Base-by-base conservation (phyloP, 2,329 filamentous ascomycete genomes). In the Claviceps digitariae region DNA sequence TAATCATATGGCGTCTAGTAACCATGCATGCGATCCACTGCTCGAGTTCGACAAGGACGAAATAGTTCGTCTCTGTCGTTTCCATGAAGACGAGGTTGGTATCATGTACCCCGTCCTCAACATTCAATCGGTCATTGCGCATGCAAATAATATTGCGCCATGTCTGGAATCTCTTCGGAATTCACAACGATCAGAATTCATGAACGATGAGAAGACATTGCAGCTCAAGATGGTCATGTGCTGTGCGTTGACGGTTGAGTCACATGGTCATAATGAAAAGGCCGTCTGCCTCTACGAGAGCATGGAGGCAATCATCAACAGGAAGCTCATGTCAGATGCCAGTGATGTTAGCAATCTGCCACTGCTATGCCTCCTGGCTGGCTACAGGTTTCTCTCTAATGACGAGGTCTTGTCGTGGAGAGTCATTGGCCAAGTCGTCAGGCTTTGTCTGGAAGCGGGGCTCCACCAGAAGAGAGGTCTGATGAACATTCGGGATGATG, bases 101-200 rank as follows among this genome's bases (percentile, higher is more conserved):
- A 79, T 91, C 61, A 94, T 95, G 88, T 95, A 95, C 65, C 91
- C 91, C 0, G 79, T 95, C 4, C 67, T 95, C 48, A 79, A 87
- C 59, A 85, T 95, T 38, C 79, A 86, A 44, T 76, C 76, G 44
- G 72, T 94, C 41, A 82, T 87, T 40, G 72, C 74, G 6, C 86
- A 95, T 64, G 83, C 84, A 7, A 82, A 79, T 57, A 75, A 77
- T 55, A 71, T 95, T 1, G 84, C 83, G 53, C 74, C 79, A 0
- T 93, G 87, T 65, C 82, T 93, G 63, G 86, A 90, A 59, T 64
- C 69, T 0, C 61, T 69, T 5, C 68, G 68, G 45, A 60, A 61
- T 6, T 64, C 67, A 10, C 67, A 69, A 51, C 64, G 60, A 9
- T 60, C 62, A 8, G 65, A 69, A 45, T 59, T 66, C 34, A 64